Evolutionary conservation across 306 rosid species (phyloP).

Genomic region (Begonia fuchsioides): DNA sequence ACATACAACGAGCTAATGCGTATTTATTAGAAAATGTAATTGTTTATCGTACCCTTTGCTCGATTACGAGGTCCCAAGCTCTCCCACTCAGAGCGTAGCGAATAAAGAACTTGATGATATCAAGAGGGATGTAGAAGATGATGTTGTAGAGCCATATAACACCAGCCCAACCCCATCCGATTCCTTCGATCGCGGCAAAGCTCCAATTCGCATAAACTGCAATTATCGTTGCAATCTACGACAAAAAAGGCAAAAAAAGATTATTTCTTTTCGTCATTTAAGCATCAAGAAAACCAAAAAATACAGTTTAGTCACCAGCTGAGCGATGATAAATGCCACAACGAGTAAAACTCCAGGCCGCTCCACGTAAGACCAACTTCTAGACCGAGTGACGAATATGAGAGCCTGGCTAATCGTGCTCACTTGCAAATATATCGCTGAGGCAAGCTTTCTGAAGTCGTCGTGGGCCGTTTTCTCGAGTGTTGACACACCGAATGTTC

Average conservation of each 20-base stretch:
- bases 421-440: conserved; percentile 93
- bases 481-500: conserved; percentile 59
- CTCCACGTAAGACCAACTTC: conserved; percentile 92
- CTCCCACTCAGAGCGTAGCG: conserved; percentile 86
- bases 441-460: conserved; percentile 83
- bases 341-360: conserved; percentile 77
- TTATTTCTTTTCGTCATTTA: conserved; percentile 3
- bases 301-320: conserved; percentile 50
- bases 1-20: not conserved
- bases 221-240: conserved; percentile 80
- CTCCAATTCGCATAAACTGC: conserved; percentile 92
- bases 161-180: conserved; percentile 99
- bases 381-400: conserved; percentile 85
- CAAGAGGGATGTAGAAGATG: conserved; percentile 81
- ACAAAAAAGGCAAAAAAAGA: conserved; percentile 8
- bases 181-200: conserved; percentile 93
- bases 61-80: conserved; percentile 98
- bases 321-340: conserved; percentile 68
- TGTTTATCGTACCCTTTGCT: conserved; percentile 58
- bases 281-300: not conserved
- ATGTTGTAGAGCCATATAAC: conserved; percentile 90
- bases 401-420: conserved; percentile 99
- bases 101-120: conserved; percentile 62
- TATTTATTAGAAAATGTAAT: not conserved
- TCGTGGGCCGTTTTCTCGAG: conserved; percentile 75